Base-by-base conservation (phyloP, 2,329 filamentous ascomycete genomes). In the Madurella mycetomatis region DNA sequence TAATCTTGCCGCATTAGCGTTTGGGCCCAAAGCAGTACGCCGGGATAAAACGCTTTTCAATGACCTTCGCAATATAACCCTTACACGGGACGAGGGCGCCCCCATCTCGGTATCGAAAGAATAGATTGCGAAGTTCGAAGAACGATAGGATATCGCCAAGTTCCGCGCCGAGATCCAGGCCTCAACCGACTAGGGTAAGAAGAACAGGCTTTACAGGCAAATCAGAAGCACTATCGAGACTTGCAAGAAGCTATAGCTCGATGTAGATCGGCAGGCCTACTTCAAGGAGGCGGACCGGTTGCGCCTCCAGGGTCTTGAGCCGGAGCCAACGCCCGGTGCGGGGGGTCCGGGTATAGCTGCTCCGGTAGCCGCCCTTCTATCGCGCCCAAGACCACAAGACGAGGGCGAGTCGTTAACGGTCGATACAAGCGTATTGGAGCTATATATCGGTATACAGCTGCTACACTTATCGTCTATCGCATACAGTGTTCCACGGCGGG, bases 21-120 rank as follows among this genome's bases (percentile, higher is more conserved):
- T 54, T 47, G 18, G 52, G 47, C 47, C 37, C 2, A 54, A 50
- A 54, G 47, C 16, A n/a, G 48, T 55, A 30, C 18, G 12, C 39
- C 9, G 11, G 43, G 53, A 56, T 53, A 18, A 56, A 31, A 49
- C 46, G 19, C 54, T 56, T 18, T 56, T 56, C 32, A 56, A 47
- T 41, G 39, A 56, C 34, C 54, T 56, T 15, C 41, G 50, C 12
- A 53, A 48, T 44, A 56, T 56, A 12, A 31, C 47, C 47, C 50
- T 53, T 50, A 53, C n/a, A 50, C 30, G 13, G 41, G 50, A 56
- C 42, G 39, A 56, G 39, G 46, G 54, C 39, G 41, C 54, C 47
- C 42, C 50, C 16, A 52, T 53, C 41, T 19, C 11, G 46, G 49
- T 56, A 9, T 49, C 19, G 40, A 41, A 56, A 51, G 54, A 11